These are phyloP conservation scores for Blastocystis sp. DNA, from an alignment of 352 stramenopile genomes.

Conservation along the genomic window DNA sequence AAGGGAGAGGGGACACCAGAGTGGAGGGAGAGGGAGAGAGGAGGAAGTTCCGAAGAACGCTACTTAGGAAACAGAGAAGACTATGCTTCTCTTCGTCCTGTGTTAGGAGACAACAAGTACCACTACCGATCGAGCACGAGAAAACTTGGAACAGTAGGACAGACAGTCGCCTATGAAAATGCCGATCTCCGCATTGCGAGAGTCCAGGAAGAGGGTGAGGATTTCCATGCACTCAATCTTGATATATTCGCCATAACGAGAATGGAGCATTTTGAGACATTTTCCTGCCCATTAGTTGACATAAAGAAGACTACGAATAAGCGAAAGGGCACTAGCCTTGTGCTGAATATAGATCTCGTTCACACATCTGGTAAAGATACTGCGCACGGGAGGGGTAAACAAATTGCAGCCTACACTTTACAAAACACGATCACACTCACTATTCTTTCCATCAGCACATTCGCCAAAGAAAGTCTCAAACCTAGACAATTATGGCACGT, in stretches of 20 bases:
- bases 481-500: neutral
- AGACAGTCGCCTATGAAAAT: conserved; percentile 51
- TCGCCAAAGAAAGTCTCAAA: conserved; percentile 16
- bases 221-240: conserved; percentile 59
- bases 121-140: neutral
- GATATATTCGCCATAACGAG: conserved; percentile 11
- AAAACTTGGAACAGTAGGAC: conserved; percentile 2
- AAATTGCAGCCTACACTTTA: conserved; percentile 5
- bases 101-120: neutral
- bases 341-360: conserved; percentile 28
- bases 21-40: neutral
- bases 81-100: conserved; percentile 13
- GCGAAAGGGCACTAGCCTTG: neutral
- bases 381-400: conserved; percentile 28
- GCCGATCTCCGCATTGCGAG: neutral
- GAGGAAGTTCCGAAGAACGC: neutral
- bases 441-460: neutral
- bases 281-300: neutral
- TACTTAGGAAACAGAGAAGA: neutral
- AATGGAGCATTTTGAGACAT: conserved; percentile 17
- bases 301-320: neutral
- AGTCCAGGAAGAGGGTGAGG: conserved; percentile 3
- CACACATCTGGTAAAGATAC: conserved; percentile 18
- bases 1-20: neutral
- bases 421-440: neutral